A percentile compares a stretch with the other conserved stretches of the same genome.
phyloP scores from a whole-genome alignment of 1,284 basidiomycete genomes.

The Gymnopus androsaceus region DNA sequence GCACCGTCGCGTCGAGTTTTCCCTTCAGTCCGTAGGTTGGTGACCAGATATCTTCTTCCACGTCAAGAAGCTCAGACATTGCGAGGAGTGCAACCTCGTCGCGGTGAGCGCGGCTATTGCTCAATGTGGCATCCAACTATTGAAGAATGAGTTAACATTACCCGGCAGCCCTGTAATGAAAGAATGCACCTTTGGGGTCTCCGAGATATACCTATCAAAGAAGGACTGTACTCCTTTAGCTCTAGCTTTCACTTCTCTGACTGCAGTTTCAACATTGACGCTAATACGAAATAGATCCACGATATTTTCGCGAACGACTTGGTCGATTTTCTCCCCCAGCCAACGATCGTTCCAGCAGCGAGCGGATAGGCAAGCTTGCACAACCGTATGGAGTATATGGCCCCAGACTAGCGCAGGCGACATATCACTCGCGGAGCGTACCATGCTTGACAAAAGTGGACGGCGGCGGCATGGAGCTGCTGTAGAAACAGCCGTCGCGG shows the following conservation, averaged over 20 bases:
- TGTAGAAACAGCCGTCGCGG: constrained; percentile 84
- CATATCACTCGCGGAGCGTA: constrained; percentile 58
- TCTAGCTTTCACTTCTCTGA: constrained; percentile 59
- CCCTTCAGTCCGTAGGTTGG: constrained; percentile 95
- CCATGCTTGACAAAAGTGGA: constrained; percentile 69
- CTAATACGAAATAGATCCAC: constrained; percentile 64
- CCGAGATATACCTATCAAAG: constrained; percentile 61
- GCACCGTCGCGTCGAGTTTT: constrained; percentile 90
- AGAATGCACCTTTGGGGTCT: constrained; percentile 55
- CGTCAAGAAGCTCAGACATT: constrained; percentile 75
- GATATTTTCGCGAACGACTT: constrained; percentile 52
- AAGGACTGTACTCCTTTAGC: constrained; percentile 69
- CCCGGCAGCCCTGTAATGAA: not conserved
- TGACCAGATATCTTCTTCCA: constrained; percentile 98
- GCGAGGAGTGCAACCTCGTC: constrained; percentile 60
- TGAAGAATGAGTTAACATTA: constrained; percentile 2
- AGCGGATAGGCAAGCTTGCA: constrained; percentile 74
- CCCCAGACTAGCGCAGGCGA: constrained; percentile 83
- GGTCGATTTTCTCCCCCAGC: constrained; percentile 58
- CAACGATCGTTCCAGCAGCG: constrained; percentile 62
- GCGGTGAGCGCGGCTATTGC: constrained; percentile 59
- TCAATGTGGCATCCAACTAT: constrained; percentile 65
- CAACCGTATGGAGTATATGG: constrained; percentile 86
- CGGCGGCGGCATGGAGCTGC: constrained; percentile 81
- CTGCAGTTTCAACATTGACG: constrained; percentile 62